Evolutionary conservation across 306 rosid genomes (phyloP), one percentile per base, ranked within the genome.

Genomic region (Fagus crenata): DNA sequence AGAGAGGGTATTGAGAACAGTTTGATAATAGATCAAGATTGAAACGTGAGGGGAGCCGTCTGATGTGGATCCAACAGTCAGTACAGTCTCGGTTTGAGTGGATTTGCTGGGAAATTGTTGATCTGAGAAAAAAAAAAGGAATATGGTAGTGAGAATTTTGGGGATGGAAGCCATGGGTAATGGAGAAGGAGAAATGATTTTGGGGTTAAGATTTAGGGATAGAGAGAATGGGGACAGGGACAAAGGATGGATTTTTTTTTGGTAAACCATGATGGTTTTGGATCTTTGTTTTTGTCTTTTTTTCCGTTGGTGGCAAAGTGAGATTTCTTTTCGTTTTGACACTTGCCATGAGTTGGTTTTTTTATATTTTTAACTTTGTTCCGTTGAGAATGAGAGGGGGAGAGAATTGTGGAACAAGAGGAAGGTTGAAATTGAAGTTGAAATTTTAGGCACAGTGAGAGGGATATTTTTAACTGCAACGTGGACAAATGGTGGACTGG

Each of bases 11-110:
- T 37, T 83, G 84, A 0, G 97, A 95, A 72, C 97, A 95, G 70
- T 89, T 95, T 1, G 87, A 43, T 1, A 95, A 88, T 2, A 92
- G 96, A 78, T 92, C 97, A 7, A 90, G 77, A 77, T 92, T 92
- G 90, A 95, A 95, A 0, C 75, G 60, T 1, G 91, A 9, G 0
- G 98, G 96, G 2, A 95, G 90, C 5, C 54, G 87, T 5, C 97
- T 74, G 82, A 92, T 86, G 81, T 90, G 84, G 87, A 95, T 92
- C 93, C 97, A 78, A 67, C 96, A 85, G 64, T 81, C 68, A 18
- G 49, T 49, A 72, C 93, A 95, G 6, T 84, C 83, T 0, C 73
- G 39, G 39, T 75, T 31, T 53, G 56, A 2, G 4, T 71, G 49
- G 76, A 71, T 67, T 61, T 82, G 67, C 67, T 74, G 65, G 65